These are phyloP conservation scores for Carex parvula DNA, from an alignment of 176 grass and related monocot genomes.

Conservation along the genomic window DNA sequence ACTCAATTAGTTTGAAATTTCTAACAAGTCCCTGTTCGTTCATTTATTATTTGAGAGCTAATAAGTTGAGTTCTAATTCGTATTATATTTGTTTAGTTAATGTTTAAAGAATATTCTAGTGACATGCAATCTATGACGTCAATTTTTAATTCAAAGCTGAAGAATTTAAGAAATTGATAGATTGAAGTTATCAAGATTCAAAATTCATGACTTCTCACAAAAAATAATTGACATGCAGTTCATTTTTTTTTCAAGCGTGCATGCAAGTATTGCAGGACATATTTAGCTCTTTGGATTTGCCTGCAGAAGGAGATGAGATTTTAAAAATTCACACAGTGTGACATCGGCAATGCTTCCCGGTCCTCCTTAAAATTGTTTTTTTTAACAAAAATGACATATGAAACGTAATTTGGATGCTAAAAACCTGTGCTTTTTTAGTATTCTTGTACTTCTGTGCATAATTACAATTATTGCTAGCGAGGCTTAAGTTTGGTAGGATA, in stretches of 20 bases:
- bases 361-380: neutral
- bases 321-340: neutral
- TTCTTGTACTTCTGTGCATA: neutral
- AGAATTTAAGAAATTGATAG: neutral
- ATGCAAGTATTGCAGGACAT: neutral
- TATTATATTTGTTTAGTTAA: neutral
- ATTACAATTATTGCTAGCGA: too few species aligned
- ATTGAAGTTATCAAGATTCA: neutral
- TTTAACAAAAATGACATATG: neutral
- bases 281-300: neutral
- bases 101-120: neutral
- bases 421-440: neutral
- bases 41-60: neutral
- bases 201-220: neutral
- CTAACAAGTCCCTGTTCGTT: neutral
- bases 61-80: neutral
- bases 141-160: neutral
- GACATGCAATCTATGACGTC: neutral
- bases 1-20: neutral
- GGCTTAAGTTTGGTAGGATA: neutral
- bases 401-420: slow-evolving; percentile 1
- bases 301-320: neutral
- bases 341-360: neutral
- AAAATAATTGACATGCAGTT: neutral
- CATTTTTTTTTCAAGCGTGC: neutral